Evolutionary conservation across 306 rosid genomes (phyloP), one percentile per base, ranked within the genome.

Genomic region (Bauhinia variegata): DNA sequence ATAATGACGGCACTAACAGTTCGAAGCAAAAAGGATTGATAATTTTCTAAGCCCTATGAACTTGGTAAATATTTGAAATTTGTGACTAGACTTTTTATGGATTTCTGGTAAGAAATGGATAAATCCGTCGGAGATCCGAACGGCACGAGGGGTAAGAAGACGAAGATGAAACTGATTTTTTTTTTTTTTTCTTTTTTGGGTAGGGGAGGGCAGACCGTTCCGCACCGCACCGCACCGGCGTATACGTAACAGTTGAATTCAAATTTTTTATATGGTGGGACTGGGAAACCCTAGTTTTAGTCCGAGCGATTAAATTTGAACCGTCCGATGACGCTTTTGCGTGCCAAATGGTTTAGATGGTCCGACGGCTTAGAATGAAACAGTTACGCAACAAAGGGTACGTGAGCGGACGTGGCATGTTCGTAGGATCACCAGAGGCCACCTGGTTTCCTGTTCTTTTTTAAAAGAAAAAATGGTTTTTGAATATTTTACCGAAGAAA

Each of bases 201-300:
- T 19, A 49, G 54, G 47, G 76, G 92, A 81, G 88, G 92, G 96
- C 90, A 88, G 96, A 74, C 65, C 52, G 49, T 49, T 74, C 89
- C 77, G 86, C 92, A 84, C 96, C n/a, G n/a, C n/a, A n/a, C n/a
- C 89, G 88, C 92, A 65, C 72, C 60, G 53, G 63, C 18, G 39
- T 2, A 3, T 9, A 18, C 6, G 80, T 23, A 34, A 82, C 78
- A 12, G 70, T 43, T 37, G 4, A 39, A 11, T 0, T n/a, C n/a
- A n/a, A n/a, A n/a, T n/a, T n/a, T n/a, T n/a, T 67, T 88, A 77
- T 82, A 82, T 81, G 82, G 15, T 32, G 19, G 23, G 11, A 41
- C 3, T 46, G 33, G 30, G 19, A 72, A 85, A 70, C 88, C 89
- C 89, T 86, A 84, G 73, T 67, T 2, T 74, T 7, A 33, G n/a